These are phyloP conservation scores for Acer saccharum DNA, from an alignment of 345 rosid species.

Conservation along the genomic window DNA sequence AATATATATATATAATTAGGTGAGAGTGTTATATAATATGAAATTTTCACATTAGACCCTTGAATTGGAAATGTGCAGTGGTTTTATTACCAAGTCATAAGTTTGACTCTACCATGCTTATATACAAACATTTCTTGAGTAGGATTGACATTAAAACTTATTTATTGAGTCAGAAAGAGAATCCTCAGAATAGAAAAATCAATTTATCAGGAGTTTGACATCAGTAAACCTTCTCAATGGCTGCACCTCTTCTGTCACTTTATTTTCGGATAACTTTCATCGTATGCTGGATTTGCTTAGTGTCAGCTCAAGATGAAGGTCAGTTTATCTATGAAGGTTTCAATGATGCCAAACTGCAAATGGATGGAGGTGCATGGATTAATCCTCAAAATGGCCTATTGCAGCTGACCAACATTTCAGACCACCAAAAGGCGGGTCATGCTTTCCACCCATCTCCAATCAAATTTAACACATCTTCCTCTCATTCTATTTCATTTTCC, in stretches of 20 bases:
- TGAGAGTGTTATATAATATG: not conserved
- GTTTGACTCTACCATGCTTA: not conserved
- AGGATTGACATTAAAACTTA: not conserved
- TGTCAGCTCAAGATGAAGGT: not conserved
- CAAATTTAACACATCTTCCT: constrained; percentile 6
- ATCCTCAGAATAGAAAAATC: not conserved
- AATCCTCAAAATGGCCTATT: constrained; percentile 44
- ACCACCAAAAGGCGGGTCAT: constrained; percentile 10
- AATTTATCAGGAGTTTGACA: not conserved
- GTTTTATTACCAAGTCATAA: not conserved
- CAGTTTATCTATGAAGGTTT: constrained; percentile 8
- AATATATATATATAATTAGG: too few relatives aligned
- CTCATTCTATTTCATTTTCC: constrained; percentile 27
- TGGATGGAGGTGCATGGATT: constrained; percentile 24
- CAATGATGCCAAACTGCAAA: not conserved
- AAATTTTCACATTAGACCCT: not conserved
- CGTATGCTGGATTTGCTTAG: constrained; percentile 13
- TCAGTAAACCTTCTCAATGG: constrained; percentile 26
- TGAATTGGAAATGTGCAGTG: not conserved
- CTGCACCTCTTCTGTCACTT: constrained; percentile 32
- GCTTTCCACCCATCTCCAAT: constrained; percentile 9
- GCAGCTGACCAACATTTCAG: constrained; percentile 55
- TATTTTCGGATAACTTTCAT: constrained; percentile 12
- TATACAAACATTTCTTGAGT: not conserved
- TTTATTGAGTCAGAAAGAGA: not conserved